Conservation (phyloP, 1,284 basidiomycete genomes). For the Naganishia liquefaciens region DNA sequence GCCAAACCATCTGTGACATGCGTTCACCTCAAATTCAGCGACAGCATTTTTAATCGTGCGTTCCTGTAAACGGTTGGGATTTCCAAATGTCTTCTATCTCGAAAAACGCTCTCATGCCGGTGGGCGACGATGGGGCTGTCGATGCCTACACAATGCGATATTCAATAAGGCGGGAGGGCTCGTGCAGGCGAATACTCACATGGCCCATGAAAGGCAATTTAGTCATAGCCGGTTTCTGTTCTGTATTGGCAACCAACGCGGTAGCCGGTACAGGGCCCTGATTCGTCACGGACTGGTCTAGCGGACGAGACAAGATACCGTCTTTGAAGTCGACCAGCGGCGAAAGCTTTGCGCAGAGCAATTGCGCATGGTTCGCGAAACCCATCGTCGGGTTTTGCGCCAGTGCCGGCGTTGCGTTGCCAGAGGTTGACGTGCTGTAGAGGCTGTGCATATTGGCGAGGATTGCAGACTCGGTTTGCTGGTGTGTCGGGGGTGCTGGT, state of each 20-base stretch:
- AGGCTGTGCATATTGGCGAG: not conserved
- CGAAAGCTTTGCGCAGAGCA: slow-evolving; percentile 15
- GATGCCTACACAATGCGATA: slow-evolving; percentile 6
- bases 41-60: no score
- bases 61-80: no score
- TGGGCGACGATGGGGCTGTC: slow-evolving; percentile 25
- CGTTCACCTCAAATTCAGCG: no score
- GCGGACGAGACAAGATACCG: not conserved
- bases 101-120: slow-evolving; percentile 18
- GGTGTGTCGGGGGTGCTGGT: not conserved
- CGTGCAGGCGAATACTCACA: not conserved
- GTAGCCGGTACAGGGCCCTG: not conserved
- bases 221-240: not conserved
- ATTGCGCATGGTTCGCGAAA: slow-evolving; percentile 20
- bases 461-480: not conserved
- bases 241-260: not conserved
- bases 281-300: not conserved
- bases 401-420: not conserved
- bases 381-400: not conserved
- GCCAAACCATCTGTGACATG: no score
- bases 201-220: slow-evolving; percentile 27
- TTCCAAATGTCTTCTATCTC: slow-evolving; percentile 18
- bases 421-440: not conserved
- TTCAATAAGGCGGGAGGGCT: not conserved
- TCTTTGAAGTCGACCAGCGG: slow-evolving; percentile 4